phyloP scores from a whole-genome alignment of 768 basidiomycete genomes.

The Mycena vitilis region DNA sequence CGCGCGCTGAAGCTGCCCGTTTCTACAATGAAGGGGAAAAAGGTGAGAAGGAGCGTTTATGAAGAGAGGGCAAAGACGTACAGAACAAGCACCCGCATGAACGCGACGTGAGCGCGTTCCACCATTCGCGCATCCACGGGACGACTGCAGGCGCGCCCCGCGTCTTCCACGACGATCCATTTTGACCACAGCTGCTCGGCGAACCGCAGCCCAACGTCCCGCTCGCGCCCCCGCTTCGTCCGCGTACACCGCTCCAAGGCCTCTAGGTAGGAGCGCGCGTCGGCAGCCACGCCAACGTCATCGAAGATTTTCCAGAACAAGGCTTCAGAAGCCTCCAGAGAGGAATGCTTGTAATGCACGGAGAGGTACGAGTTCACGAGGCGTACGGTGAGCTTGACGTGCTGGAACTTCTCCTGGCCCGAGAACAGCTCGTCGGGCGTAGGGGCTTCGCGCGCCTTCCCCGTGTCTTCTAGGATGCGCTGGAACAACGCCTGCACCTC shows the following conservation, averaged over 20 bases:
- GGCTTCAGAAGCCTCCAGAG: slow-evolving; percentile 59
- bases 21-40: slow-evolving; percentile 48
- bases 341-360: slow-evolving; percentile 70
- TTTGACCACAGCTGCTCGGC: slow-evolving; percentile 74
- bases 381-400: slow-evolving; percentile 67
- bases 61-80: slow-evolving; percentile 50
- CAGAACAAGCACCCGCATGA: slow-evolving; percentile 74
- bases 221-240: slow-evolving; percentile 56
- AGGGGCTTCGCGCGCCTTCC: slow-evolving; percentile 19
- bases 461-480: slow-evolving; percentile 63
- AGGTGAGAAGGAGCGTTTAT: slow-evolving; percentile 15
- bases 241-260: slow-evolving; percentile 75
- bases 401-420: slow-evolving; percentile 58
- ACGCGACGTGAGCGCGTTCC: slow-evolving; percentile 76
- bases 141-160: slow-evolving; percentile 44
- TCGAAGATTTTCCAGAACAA: slow-evolving; percentile 65
- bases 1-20: slow-evolving; percentile 62
- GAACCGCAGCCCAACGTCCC: slow-evolving; percentile 60
- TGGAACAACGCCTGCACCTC: slow-evolving; percentile 78
- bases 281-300: slow-evolving; percentile 54
- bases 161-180: slow-evolving; percentile 66
- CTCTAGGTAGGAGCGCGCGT: slow-evolving; percentile 69
- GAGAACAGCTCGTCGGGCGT: slow-evolving; percentile 23
- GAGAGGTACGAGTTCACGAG: slow-evolving; percentile 87
- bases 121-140: slow-evolving; percentile 59